Percentiles rank a stretch among this genome's conserved stretches.
Conservation (phyloP, 1,284 basidiomycete species). For the Naganishia cerealis region DNA sequence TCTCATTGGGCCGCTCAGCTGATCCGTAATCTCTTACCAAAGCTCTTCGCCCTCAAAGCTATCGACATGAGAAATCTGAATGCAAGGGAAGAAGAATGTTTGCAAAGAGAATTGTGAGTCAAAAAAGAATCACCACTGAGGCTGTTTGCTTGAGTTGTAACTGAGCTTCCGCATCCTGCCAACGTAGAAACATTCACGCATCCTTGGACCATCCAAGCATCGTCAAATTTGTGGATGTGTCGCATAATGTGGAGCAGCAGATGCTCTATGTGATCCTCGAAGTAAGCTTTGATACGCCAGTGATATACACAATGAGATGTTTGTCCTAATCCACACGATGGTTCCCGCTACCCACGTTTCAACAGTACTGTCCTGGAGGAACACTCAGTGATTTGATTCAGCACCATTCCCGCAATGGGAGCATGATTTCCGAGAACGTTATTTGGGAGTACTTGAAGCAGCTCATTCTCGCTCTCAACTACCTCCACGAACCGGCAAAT, state of each 20-base stretch:
- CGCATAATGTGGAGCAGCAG: background rate
- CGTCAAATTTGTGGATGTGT: background rate
- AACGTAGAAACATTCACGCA: background rate
- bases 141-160: no score
- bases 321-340: background rate
- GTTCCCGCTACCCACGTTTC: background rate
- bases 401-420: no score
- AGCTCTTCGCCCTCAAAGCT: background rate
- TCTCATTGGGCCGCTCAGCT: background rate
- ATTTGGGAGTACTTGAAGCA: slow-evolving; percentile 8
- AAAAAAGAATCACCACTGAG: background rate
- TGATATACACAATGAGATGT: no score
- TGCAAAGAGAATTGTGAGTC: background rate
- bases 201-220: background rate
- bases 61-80: background rate
- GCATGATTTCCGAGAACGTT: background rate
- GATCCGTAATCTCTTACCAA: background rate
- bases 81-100: background rate
- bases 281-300: background rate
- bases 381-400: background rate
- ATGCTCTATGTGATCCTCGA: background rate
- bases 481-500: background rate
- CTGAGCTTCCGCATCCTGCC: no score
- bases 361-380: background rate
- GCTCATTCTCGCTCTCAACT: background rate